Percentiles rank a stretch among this genome's conserved stretches.
Conservation (phyloP, 2,329 filamentous ascomycete species). For the Fusarium sp. region DNA sequence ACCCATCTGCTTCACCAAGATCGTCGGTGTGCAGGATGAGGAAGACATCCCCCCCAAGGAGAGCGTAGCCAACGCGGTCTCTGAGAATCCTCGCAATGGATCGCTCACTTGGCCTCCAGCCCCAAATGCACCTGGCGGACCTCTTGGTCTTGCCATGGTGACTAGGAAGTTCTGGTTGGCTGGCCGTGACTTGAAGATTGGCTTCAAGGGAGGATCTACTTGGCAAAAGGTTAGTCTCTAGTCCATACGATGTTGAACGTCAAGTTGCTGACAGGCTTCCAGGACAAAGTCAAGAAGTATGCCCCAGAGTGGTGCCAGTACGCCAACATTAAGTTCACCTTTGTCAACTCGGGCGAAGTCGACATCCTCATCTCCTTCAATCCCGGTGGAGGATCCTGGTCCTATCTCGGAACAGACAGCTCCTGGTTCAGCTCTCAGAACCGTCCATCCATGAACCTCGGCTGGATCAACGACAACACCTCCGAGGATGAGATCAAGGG, state of each 20-base stretch:
- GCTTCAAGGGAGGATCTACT: slow-evolving; percentile 1
- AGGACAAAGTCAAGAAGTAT: slow-evolving; percentile 1
- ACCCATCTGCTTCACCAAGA: slow-evolving; percentile 2
- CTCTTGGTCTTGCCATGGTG: background rate
- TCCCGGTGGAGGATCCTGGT: background rate
- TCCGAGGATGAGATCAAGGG: background rate
- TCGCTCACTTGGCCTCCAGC: background rate
- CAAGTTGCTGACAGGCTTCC: background rate
- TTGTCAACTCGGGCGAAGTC: slow-evolving; percentile 3
- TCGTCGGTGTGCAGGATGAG: background rate
- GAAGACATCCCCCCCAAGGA: background rate
- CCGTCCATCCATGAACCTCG: background rate
- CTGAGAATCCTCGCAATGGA: background rate
- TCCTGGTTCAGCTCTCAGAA: background rate
- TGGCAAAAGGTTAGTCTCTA: background rate
- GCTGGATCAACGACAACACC: slow-evolving; percentile 3
- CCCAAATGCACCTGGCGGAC: background rate
- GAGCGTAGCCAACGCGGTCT: background rate
- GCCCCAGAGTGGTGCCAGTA: slow-evolving; percentile 4
- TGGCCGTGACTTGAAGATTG: slow-evolving; percentile 2
- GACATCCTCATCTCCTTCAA: slow-evolving; percentile 7
- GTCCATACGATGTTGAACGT: rapidly evolving
- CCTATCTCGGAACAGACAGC: slow-evolving; percentile 6
- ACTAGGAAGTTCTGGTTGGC: background rate
- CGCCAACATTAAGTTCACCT: slow-evolving; percentile 19